Percentiles rank a stretch among this genome's conserved stretches.
phyloP scores from a whole-genome alignment of 163 green algal species.

The Scenedesmus sp. region DNA sequence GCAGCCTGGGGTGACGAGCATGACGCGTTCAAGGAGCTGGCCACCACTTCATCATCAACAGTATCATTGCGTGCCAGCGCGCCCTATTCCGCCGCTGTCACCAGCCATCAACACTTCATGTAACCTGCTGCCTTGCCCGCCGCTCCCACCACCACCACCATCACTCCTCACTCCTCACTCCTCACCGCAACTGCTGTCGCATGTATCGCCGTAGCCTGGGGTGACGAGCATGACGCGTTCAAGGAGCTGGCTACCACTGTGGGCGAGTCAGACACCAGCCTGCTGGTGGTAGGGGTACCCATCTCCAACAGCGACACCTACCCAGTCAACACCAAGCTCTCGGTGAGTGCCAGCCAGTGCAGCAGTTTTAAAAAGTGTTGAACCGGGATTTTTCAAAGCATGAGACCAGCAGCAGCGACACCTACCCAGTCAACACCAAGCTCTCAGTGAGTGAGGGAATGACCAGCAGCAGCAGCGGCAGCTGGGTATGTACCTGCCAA shows the following conservation, averaged over 20 bases:
- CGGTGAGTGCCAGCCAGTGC: conserved; percentile 1
- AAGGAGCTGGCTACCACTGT: conserved; percentile 32
- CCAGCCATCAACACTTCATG: background rate
- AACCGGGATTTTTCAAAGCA: too few species aligned
- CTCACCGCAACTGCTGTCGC: background rate
- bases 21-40: conserved; percentile 47
- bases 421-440: too few species aligned
- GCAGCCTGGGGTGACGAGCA: conserved; percentile 51
- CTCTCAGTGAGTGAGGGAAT: too few species aligned
- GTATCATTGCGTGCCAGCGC: background rate
- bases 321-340: conserved; percentile 48
- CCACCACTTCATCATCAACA: background rate
- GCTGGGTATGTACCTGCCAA: too few species aligned
- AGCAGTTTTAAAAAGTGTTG: background rate
- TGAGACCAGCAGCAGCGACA: too few species aligned
- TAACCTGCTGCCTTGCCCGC: background rate
- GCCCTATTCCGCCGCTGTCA: background rate
- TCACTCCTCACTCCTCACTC: background rate
- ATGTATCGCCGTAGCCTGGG: conserved; percentile 26
- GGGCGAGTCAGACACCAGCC: conserved; percentile 12
- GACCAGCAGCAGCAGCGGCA: too few species aligned
- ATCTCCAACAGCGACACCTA: conserved; percentile 50
- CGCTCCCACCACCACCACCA: background rate
- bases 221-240: conserved; percentile 49
- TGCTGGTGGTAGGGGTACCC: conserved; percentile 47